Evolutionary conservation across 2,329 filamentous ascomycete genomes (phyloP).

Genomic region (Aureobasidium pullulans): DNA sequence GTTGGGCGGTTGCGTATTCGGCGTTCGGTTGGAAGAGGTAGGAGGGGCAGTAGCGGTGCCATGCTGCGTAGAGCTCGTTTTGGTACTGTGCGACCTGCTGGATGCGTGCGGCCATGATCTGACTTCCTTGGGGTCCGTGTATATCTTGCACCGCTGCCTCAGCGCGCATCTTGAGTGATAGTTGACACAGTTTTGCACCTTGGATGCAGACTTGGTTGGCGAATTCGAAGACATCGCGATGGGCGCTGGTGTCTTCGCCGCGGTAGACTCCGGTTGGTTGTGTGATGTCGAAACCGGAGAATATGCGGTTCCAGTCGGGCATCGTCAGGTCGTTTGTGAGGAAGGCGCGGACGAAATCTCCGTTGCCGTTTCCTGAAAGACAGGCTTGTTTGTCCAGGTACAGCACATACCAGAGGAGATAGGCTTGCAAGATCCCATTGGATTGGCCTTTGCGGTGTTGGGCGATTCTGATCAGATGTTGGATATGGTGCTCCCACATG

Average conservation of each 20-base stretch:
- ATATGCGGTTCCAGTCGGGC: conserved; percentile 7
- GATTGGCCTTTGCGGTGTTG: conserved; percentile 32
- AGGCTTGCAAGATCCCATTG: conserved; percentile 40
- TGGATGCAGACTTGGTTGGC: conserved; percentile 39
- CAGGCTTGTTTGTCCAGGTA: conserved; percentile 50
- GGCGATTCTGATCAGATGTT: conserved; percentile 44
- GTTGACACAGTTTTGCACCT: conserved; percentile 38
- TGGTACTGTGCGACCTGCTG: conserved; percentile 23
- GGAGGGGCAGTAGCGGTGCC: conserved; percentile 23
- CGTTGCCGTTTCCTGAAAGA: conserved; percentile 26
- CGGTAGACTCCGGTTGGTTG: not conserved
- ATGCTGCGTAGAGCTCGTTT: conserved; percentile 23
- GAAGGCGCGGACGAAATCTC: not conserved
- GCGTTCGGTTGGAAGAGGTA: conserved; percentile 19
- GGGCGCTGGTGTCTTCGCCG: not conserved
- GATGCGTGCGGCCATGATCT: conserved; percentile 17
- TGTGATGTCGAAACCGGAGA: not conserved
- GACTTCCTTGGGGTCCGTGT: not conserved
- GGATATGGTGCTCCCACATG: conserved; percentile 49
- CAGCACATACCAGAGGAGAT: conserved; percentile 48
- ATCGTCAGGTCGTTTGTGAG: conserved; percentile 12
- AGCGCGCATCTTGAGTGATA: conserved; percentile 34
- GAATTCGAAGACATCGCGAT: conserved; percentile 36
- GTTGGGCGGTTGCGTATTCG: conserved; percentile 24
- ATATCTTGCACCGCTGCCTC: conserved; percentile 22